Evolutionary conservation across 352 stramenopile genomes (phyloP).

Genomic region (Pythium grandisporangium): DNA sequence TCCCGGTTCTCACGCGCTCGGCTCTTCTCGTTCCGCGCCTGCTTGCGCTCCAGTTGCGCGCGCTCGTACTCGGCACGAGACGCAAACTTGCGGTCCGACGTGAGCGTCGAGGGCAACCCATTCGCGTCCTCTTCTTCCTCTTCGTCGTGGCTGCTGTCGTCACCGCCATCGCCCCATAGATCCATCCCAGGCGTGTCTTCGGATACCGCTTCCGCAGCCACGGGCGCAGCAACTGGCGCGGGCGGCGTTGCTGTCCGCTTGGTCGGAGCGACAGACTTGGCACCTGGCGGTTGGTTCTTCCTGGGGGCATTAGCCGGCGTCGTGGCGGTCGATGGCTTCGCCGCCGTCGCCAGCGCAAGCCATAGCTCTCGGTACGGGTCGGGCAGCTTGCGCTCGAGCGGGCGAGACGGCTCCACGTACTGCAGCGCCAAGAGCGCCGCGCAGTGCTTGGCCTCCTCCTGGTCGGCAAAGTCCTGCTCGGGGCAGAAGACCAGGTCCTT

Average conservation of each 20-base stretch:
- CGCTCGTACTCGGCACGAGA: conserved; percentile 64
- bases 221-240: too few species aligned
- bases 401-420: conserved; percentile 89
- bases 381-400: conserved; percentile 93
- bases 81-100: conserved; percentile 67
- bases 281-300: conserved; percentile 1
- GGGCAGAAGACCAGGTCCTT: conserved; percentile 93
- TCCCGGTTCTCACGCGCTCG: conserved; percentile 87
- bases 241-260: neutral
- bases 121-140: conserved; percentile 10
- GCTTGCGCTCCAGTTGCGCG: conserved; percentile 29
- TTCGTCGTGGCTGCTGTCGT: conserved; percentile 15
- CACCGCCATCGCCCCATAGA: conserved; percentile 22
- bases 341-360: conserved; percentile 31
- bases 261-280: neutral
- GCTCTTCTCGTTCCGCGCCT: conserved; percentile 71
- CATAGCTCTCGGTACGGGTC: conserved; percentile 95
- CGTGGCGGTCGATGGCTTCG: neutral
- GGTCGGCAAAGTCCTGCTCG: conserved; percentile 62
- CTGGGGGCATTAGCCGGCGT: neutral
- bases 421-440: conserved; percentile 91
- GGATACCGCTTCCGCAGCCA: conserved; percentile 11
- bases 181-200: conserved; percentile 22
- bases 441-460: conserved; percentile 90
- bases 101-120: conserved; percentile 24